Base-by-base conservation (phyloP, 1,139 yeast genomes). In the Candida tunisiensis region DNA sequence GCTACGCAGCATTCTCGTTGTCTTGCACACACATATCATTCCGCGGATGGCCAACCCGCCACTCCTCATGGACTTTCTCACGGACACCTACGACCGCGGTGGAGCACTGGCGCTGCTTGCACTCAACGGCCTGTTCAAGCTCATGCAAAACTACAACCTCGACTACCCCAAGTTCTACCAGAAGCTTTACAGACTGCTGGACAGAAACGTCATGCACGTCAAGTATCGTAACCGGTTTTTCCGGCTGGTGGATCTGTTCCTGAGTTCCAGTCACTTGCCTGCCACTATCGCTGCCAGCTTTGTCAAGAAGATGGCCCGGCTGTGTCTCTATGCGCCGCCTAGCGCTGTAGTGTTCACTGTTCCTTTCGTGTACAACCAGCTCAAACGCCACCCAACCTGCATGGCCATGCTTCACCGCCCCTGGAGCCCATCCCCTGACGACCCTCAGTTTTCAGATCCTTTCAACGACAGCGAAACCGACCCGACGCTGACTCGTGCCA, bases 161-260 rank as follows among this genome's bases (percentile, higher is more conserved):
- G 98, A 88, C 44, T 88, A 88, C 51, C 96, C 96, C 9, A 78
- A 82, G 39, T 88, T 88, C 48, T 88, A 72, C 55, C 55, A 64
- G 27, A 85, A 88, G 50, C 65, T 88, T 24, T 88, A 88, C 49
- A 71, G 78, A 6, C 61, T 88, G 25, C 62, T 88, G 28, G 58
- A 50, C 28, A 75, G 83, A 6, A 77, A 85, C 11, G 66, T 72
- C 24, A 53, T 91, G 44, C 85, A 78, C 49, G 75, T 80, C 28
- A 67, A 74, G 34, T 78, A 82, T 50, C 66, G 93, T 44, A 74
- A 94, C 1, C 64, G 98, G 41, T 88, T 88, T 45, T 69, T 88
- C 57, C 69, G 98, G 41, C 56, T 88, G 40, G 64, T 91, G 32
- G 98, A 85, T 42, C 51, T 83, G 29, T 88, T 88, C 50, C 59